Evolutionary conservation across 768 basidiomycete species (phyloP), one percentile per base, ranked within the genome.

Genomic region (Leccinum truebloodii): DNA sequence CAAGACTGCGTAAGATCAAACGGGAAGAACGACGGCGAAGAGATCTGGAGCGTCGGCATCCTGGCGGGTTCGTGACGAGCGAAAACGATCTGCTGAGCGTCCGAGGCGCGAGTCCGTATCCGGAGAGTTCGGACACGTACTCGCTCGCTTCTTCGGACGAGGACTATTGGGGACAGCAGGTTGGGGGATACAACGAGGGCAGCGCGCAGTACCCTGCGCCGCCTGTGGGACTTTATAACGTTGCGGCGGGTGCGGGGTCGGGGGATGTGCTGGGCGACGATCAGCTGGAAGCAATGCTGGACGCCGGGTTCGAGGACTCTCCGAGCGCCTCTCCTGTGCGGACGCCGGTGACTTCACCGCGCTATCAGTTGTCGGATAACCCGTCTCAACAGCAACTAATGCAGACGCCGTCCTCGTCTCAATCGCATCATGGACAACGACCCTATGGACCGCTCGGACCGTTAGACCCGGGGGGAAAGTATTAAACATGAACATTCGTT

Each of bases 141-240:
- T 95, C 94, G 10, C 76, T 95, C 58, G 78, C 85, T 18, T 94
- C 92, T 4, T 92, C 93, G 9, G 96, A 98, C 37, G 95, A 96
- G 48, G 96, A 98, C 69, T 88, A 94, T 35, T 99, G 95, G 95
- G 94, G 95, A 3, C 79, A 84, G 4, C 95, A 99, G 73, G 94
- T 99, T 57, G 95, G 96, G 12, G 93, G 85, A 52, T 98, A 98
- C 76, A 96, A 98, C 74, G 95, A 98, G 74, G 80, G 91, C 70
- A 84, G 84, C 71, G 63, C 77, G 30, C 83, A 87, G 66, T 95
- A 87, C 66, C 90, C 94, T 35, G 91, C 92, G 5, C 95, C 95
- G 0, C 94, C 95, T 12, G 80, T 86, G n/a, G 90, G 83, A 2
- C 79, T 95, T 7, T 75, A 82, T 24, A 78, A 79, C 12, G 72